phyloP scores from a whole-genome alignment of 768 basidiomycete species.

The Mycena rosella region DNA sequence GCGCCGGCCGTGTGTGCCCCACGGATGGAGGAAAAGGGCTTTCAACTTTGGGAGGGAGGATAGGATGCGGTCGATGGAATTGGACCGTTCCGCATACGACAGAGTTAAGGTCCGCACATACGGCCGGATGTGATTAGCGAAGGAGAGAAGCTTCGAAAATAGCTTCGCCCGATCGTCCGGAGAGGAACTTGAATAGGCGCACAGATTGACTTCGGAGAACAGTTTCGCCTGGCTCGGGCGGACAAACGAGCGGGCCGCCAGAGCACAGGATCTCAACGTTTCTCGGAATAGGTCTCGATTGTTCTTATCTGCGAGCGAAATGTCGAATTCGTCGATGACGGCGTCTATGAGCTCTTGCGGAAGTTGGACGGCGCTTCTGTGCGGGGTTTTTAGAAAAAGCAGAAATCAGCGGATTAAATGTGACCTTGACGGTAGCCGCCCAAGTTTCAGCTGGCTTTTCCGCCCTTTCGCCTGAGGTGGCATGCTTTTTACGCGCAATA shows the following conservation, averaged over 20 bases:
- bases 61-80: neutral
- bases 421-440: no score
- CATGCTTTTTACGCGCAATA: no score
- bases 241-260: conserved; percentile 1
- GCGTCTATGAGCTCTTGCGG: conserved; percentile 24
- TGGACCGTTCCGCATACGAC: neutral
- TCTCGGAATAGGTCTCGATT: no score
- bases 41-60: conserved; percentile 2
- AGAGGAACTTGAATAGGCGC: no score
- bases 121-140: neutral
- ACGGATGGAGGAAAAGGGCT: neutral
- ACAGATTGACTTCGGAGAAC: no score
- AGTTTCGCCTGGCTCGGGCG: no score
- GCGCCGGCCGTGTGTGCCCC: neutral
- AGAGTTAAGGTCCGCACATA: conserved; percentile 1
- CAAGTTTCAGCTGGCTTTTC: no score
- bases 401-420: no score
- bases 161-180: neutral
- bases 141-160: conserved; percentile 7
- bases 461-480: no score
- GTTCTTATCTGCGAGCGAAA: neutral
- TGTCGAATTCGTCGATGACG: conserved; percentile 12
- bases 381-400: no score
- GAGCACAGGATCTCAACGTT: no score
- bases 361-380: neutral